Percentiles rank a stretch among this genome's conserved stretches.
Evolutionary conservation across 192 early-diverging fungal genomes (phyloP).

Genomic region (Pilaira anomala): DNA sequence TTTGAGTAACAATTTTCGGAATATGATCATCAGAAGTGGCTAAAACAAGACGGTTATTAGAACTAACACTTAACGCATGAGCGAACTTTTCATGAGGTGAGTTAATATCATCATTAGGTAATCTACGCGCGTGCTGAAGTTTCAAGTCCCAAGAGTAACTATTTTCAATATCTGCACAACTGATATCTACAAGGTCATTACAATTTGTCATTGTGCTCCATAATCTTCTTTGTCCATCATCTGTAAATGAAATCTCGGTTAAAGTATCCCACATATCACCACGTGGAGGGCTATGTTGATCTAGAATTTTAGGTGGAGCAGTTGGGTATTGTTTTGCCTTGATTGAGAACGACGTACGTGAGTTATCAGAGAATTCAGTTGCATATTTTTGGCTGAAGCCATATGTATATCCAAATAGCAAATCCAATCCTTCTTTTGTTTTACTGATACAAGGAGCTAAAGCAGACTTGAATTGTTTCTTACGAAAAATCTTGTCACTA

Average conservation of each 20-base stretch:
- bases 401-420: constrained; percentile 31
- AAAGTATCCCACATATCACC: constrained; percentile 18
- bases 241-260: constrained; percentile 23
- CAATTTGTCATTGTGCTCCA: constrained; percentile 40
- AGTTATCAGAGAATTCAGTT: constrained; percentile 23
- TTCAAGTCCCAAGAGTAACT: constrained; percentile 40
- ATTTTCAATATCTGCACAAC: constrained; percentile 32
- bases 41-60: constrained; percentile 30
- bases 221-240: constrained; percentile 31
- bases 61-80: constrained; percentile 23
- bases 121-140: constrained; percentile 28
- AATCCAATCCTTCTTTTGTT: constrained; percentile 9
- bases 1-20: constrained; percentile 29
- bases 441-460: constrained; percentile 39
- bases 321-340: constrained; percentile 26
- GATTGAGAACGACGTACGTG: constrained; percentile 22
- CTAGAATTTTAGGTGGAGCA: background rate
- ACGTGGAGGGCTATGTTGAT: background rate
- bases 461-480: constrained; percentile 26
- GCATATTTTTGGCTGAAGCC: background rate
- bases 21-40: constrained; percentile 19
- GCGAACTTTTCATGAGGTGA: constrained; percentile 35
- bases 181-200: constrained; percentile 24
- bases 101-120: constrained; percentile 24
- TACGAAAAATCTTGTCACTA: constrained; percentile 24